Conservation (phyloP, 208 protist genomes). For the Trypanosoma conorhini region DNA sequence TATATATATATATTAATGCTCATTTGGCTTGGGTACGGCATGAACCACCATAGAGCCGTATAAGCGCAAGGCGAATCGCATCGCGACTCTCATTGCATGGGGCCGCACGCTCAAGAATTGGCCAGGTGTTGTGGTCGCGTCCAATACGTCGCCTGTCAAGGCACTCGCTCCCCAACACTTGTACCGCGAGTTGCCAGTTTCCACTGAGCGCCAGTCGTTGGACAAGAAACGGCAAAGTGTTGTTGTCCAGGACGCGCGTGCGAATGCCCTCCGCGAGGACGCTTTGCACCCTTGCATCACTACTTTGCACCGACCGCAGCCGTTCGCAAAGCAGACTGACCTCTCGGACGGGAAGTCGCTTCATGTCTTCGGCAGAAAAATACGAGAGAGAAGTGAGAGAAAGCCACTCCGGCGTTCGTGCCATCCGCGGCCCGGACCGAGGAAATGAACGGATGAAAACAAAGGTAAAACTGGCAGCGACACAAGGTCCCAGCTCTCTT, state of each 20-base stretch:
- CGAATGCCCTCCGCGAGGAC: conserved; percentile 48
- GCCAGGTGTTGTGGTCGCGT: conserved; percentile 64
- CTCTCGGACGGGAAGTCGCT: conserved; percentile 35
- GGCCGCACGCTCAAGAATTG: conserved; percentile 50
- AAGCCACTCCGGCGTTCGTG: neutral
- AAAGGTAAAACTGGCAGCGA: neutral
- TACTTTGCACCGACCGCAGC: conserved; percentile 35
- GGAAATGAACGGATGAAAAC: conserved; percentile 1
- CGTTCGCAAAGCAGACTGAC: conserved; percentile 54
- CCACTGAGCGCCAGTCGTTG: conserved; percentile 52
- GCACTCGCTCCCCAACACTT: conserved; percentile 46
- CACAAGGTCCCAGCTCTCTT: neutral
- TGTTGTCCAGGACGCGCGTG: conserved; percentile 63
- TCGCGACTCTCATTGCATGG: conserved; percentile 41
- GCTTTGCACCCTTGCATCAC: conserved; percentile 40
- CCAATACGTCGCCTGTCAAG: conserved; percentile 50
- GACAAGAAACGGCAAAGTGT: conserved; percentile 66
- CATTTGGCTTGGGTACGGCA: neutral
- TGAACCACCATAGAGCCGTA: conserved; percentile 25
- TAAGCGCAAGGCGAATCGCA: conserved; percentile 35
- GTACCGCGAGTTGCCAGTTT: conserved; percentile 64
- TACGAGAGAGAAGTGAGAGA: conserved; percentile 20
- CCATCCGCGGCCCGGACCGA: neutral
- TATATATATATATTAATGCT: conserved; percentile 2
- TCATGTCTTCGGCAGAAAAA: conserved; percentile 31